A percentile compares a stretch with the other conserved stretches of the same genome.
Evolutionary conservation across 331 rosid species (phyloP).

Genomic region (Dryas integrifolia): DNA sequence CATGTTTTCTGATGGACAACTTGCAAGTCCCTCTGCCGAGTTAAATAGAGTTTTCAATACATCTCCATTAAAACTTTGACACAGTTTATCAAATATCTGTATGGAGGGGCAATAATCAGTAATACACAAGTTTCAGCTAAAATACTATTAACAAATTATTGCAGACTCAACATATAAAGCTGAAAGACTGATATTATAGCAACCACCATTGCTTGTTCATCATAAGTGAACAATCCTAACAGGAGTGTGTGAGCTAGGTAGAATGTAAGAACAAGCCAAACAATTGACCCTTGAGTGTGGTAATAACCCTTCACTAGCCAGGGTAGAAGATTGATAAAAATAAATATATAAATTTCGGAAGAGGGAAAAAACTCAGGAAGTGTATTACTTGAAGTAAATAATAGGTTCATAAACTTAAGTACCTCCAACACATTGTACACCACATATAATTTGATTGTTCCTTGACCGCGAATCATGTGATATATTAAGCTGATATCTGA

Average conservation of each 20-base stretch:
- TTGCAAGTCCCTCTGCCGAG: conserved; percentile 85
- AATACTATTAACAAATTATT: not conserved
- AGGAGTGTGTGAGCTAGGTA: not conserved
- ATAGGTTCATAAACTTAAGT: conserved; percentile 20
- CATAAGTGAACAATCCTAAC: not conserved
- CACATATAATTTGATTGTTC: conserved; percentile 88
- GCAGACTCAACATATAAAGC: conserved; percentile 10
- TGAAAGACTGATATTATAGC: conserved; percentile 8
- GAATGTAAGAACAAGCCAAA: not conserved
- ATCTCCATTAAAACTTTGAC: conserved; percentile 86
- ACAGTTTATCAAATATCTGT: conserved; percentile 94
- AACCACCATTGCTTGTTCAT: not conserved
- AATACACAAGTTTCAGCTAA: conserved; percentile 3
- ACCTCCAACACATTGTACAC: conserved; percentile 98
- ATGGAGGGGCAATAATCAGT: conserved; percentile 37
- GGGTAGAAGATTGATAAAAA: not conserved
- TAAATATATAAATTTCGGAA: too few relatives aligned
- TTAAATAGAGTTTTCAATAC: conserved; percentile 84
- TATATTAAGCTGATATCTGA: conserved; percentile 97
- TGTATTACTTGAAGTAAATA: not conserved
- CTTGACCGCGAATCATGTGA: conserved; percentile 99
- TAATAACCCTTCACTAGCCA: not conserved
- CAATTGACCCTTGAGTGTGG: too few relatives aligned
- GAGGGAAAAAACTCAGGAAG: not conserved
- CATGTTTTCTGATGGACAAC: conserved; percentile 58